Evolutionary conservation across 208 protist genomes (phyloP).

Genomic region (Trypanosoma caninum): DNA sequence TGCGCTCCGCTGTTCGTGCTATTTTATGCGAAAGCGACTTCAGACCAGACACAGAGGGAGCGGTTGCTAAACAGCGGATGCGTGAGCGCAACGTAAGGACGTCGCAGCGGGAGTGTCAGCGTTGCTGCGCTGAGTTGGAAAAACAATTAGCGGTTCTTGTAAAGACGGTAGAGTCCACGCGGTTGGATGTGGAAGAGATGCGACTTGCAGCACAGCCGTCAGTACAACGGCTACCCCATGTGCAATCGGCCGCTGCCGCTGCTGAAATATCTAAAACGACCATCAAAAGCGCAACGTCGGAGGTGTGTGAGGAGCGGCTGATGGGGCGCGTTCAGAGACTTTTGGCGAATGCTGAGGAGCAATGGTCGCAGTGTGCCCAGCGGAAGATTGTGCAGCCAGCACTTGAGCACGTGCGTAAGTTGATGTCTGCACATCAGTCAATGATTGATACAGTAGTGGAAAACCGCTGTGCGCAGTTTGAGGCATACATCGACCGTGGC

Average conservation of each 20-base stretch:
- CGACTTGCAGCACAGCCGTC: conserved; percentile 8
- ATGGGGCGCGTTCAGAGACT: conserved; percentile 8
- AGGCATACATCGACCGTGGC: conserved; percentile 27
- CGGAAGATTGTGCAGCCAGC: conserved; percentile 52
- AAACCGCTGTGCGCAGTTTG: conserved; percentile 50
- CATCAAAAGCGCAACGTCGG: background rate
- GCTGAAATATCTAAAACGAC: too few species aligned
- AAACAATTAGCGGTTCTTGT: conserved; percentile 4
- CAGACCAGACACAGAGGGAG: conserved; percentile 20
- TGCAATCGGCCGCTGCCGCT: background rate
- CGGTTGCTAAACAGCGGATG: conserved; percentile 13
- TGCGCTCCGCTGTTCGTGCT: conserved; percentile 40
- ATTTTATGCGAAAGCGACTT: conserved; percentile 48
- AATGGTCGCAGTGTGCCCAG: conserved; percentile 23
- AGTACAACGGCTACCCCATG: background rate
- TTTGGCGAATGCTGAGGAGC: conserved; percentile 7
- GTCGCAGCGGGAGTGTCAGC: conserved; percentile 26
- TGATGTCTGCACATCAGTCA: conserved; percentile 68
- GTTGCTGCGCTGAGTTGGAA: conserved; percentile 26
- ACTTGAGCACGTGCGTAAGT: conserved; percentile 63
- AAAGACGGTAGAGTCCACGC: conserved; percentile 9
- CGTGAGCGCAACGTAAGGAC: conserved; percentile 23
- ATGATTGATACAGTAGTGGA: conserved; percentile 66
- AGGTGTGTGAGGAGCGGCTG: conserved; percentile 6
- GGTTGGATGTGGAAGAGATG: conserved; percentile 16